These are phyloP conservation scores for Xylaria intraflava DNA, from an alignment of 495 filamentous ascomycete genomes.

Conservation along the genomic window DNA sequence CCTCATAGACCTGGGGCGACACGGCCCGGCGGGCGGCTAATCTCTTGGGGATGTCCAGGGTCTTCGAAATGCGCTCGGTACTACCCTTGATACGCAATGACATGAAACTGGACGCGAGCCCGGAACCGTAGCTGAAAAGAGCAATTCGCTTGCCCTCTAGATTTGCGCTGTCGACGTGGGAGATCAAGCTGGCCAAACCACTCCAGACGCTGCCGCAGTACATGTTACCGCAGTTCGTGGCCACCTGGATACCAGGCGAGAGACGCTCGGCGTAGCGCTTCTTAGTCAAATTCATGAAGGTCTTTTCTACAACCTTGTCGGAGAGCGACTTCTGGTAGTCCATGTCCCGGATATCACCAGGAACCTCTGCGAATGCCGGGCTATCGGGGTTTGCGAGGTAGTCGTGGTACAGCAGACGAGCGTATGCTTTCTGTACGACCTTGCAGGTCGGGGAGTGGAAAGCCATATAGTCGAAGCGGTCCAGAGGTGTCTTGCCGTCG, in stretches of 20 bases:
- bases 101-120: constrained; percentile 84
- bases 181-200: constrained; percentile 70
- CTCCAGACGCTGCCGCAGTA: constrained; percentile 94
- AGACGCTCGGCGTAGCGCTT: constrained; percentile 90
- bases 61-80: constrained; percentile 67
- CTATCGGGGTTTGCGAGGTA: constrained; percentile 72
- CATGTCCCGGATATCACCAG: constrained; percentile 76
- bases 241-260: constrained; percentile 73
- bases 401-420: constrained; percentile 93
- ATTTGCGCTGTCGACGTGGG: constrained; percentile 58
- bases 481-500: constrained; percentile 61
- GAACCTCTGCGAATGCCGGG: constrained; percentile 76
- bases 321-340: constrained; percentile 78
- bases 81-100: constrained; percentile 76
- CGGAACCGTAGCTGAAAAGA: constrained; percentile 93
- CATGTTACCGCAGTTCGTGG: constrained; percentile 98
- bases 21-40: constrained; percentile 66
- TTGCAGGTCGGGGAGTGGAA: constrained; percentile 99
- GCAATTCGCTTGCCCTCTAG: constrained; percentile 81
- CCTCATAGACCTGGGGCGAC: constrained; percentile 78
- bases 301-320: constrained; percentile 95
- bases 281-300: constrained; percentile 91
- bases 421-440: constrained; percentile 91
- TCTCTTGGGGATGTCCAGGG: constrained; percentile 71
- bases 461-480: constrained; percentile 91